These are phyloP conservation scores for Claviceps monticola DNA, from an alignment of 2,329 filamentous ascomycete genomes.

Conservation along the genomic window DNA sequence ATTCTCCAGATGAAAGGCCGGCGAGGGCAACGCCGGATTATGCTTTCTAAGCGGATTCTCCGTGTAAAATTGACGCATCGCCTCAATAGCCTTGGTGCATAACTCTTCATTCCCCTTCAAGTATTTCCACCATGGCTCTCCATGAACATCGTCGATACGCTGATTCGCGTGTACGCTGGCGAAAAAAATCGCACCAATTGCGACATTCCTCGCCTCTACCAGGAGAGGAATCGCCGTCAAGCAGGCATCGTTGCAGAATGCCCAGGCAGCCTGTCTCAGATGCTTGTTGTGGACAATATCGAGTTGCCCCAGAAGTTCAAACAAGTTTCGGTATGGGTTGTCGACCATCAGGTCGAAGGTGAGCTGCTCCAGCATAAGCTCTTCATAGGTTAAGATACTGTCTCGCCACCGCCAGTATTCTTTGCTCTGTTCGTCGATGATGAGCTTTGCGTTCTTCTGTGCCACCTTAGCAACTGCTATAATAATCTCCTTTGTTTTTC, in stretches of 20 bases:
- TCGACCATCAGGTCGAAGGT: slow-evolving; percentile 91
- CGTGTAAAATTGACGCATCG: slow-evolving; percentile 56
- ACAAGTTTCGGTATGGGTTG: slow-evolving; percentile 74
- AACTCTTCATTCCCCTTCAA: slow-evolving; percentile 57
- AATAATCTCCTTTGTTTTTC: slow-evolving; percentile 90
- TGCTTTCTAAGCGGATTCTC: slow-evolving; percentile 50
- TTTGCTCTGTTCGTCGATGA: slow-evolving; percentile 93
- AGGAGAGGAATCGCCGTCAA: slow-evolving; percentile 75
- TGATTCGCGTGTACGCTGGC: slow-evolving; percentile 62
- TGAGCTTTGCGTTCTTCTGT: slow-evolving; percentile 79
- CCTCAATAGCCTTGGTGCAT: slow-evolving; percentile 58
- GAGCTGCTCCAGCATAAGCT: slow-evolving; percentile 77
- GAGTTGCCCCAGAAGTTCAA: slow-evolving; percentile 63
- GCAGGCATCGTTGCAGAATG: slow-evolving; percentile 82
- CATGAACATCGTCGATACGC: slow-evolving; percentile 62
- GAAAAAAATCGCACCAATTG: slow-evolving; percentile 76
- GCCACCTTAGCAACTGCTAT: slow-evolving; percentile 88
- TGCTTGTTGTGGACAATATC: slow-evolving; percentile 65
- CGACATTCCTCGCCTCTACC: slow-evolving; percentile 66
- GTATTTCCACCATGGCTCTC: slow-evolving; percentile 76
- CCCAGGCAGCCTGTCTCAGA: slow-evolving; percentile 78
- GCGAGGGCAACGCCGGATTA: slow-evolving; percentile 38
- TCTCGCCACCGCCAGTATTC: slow-evolving; percentile 98
- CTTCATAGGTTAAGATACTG: slow-evolving; percentile 83
- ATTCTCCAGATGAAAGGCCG: slow-evolving; percentile 41